These are phyloP conservation scores for Psilocybe cyanescens DNA, from an alignment of 768 basidiomycete species.

Conservation along the genomic window DNA sequence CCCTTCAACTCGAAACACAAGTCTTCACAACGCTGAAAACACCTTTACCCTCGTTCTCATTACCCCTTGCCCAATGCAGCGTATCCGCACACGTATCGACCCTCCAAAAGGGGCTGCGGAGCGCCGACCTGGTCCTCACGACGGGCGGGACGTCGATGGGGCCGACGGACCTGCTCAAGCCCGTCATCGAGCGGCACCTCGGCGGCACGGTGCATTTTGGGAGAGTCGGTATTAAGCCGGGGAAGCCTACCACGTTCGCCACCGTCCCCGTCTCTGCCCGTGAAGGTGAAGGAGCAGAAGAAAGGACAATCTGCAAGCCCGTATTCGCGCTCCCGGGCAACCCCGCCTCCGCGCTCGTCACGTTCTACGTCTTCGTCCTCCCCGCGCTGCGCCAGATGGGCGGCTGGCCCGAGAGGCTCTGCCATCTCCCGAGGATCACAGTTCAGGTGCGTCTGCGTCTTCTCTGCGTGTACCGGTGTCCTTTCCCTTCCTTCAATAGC, in stretches of 20 bases:
- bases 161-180: slow-evolving; percentile 83
- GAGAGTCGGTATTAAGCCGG: slow-evolving; percentile 80
- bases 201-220: slow-evolving; percentile 84
- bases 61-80: slow-evolving; percentile 27
- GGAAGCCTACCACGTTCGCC: slow-evolving; percentile 92
- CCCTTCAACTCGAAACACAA: background rate
- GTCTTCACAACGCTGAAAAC: background rate
- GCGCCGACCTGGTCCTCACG: slow-evolving; percentile 77
- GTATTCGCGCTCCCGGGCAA: slow-evolving; percentile 90
- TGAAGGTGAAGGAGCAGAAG: background rate
- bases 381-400: slow-evolving; percentile 77
- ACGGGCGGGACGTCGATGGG: slow-evolving; percentile 96
- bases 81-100: slow-evolving; percentile 61
- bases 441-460: slow-evolving; percentile 53
- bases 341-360: slow-evolving; percentile 86
- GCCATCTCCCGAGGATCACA: slow-evolving; percentile 61
- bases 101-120: slow-evolving; percentile 57
- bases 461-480: background rate
- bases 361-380: slow-evolving; percentile 82
- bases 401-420: slow-evolving; percentile 59
- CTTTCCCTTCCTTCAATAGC: no score
- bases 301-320: slow-evolving; percentile 48
- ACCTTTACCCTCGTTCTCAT: background rate
- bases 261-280: slow-evolving; percentile 52
- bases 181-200: slow-evolving; percentile 82